phyloP scores from a whole-genome alignment of 345 rosid genomes.

The Lepidium aucheri region DNA sequence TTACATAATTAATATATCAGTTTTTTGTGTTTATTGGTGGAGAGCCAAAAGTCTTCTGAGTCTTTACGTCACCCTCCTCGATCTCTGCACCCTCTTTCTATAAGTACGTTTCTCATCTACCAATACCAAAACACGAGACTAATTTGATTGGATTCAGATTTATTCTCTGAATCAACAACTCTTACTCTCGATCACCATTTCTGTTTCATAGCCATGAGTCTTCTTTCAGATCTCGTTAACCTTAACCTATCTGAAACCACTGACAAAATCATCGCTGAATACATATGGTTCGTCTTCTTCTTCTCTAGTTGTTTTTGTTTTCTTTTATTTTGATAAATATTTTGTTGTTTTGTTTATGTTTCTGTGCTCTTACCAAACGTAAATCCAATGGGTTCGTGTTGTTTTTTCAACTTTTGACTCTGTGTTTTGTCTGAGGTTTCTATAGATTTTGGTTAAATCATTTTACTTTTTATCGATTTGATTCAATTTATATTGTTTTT shows the following conservation, averaged over 20 bases:
- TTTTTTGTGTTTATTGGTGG: not conserved
- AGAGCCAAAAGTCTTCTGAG: slow-evolving; percentile 4
- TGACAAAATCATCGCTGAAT: too few species aligned
- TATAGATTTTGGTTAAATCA: not conserved
- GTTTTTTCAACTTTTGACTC: not conserved
- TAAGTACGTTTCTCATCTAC: slow-evolving; percentile 5
- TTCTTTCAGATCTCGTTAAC: slow-evolving; percentile 65
- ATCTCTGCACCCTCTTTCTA: slow-evolving; percentile 1
- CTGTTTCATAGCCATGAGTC: slow-evolving; percentile 37
- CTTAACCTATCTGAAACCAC: slow-evolving; percentile 43
- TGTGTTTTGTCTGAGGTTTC: not conserved
- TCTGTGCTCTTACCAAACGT: not conserved
- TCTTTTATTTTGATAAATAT: too few species aligned
- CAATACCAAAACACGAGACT: slow-evolving; percentile 5
- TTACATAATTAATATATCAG: not conserved
- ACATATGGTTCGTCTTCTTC: too few species aligned
- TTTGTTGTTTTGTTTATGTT: too few species aligned
- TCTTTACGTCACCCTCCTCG: slow-evolving; percentile 14
- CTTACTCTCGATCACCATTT: not conserved
- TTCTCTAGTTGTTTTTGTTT: too few species aligned
- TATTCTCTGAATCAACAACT: not conserved
- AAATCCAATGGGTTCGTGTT: not conserved
- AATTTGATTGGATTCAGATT: not conserved
- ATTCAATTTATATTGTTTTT: not conserved
- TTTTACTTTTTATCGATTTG: too few species aligned